Percentiles rank a stretch among this genome's conserved stretches.
These are phyloP conservation scores for Ustulina deusta DNA, from an alignment of 2,329 filamentous ascomycete species.

Conservation along the genomic window DNA sequence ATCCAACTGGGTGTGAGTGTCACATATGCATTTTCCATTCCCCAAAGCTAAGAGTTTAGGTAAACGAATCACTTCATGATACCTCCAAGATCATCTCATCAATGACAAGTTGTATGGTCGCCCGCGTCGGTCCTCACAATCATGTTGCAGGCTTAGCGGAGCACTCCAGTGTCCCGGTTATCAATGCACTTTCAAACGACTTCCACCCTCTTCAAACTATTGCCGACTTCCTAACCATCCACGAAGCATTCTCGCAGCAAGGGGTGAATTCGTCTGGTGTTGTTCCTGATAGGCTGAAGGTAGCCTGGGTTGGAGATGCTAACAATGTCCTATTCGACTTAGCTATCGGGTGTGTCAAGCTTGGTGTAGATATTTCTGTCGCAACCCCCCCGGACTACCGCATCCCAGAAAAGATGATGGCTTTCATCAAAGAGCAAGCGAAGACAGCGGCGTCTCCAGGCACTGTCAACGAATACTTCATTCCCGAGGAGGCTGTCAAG, in stretches of 20 bases:
- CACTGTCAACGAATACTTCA: conserved; percentile 77
- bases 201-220: conserved; percentile 96
- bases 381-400: conserved; percentile 88
- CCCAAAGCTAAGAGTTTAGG: conserved; percentile 57
- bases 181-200: conserved; percentile 88
- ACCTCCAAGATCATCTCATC: conserved; percentile 94
- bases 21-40: neutral
- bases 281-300: conserved; percentile 84
- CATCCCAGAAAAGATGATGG: conserved; percentile 80
- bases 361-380: conserved; percentile 86
- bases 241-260: conserved; percentile 75
- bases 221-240: conserved; percentile 91
- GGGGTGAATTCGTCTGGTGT: conserved; percentile 58
- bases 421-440: conserved; percentile 75
- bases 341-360: conserved; percentile 86
- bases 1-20: conserved; percentile 87
- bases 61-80: conserved; percentile 95
- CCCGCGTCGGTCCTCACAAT: conserved; percentile 80
- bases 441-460: conserved; percentile 69
- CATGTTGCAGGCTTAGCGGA: conserved; percentile 78
- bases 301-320: conserved; percentile 95
- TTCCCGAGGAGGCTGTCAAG: conserved; percentile 87
- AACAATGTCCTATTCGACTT: conserved; percentile 98
- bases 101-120: conserved; percentile 87
- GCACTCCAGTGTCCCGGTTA: conserved; percentile 81